Percentiles rank a stretch among this genome's conserved stretches.
Conservation (phyloP, 441 rosid genomes). For the Croton laevigatus region DNA sequence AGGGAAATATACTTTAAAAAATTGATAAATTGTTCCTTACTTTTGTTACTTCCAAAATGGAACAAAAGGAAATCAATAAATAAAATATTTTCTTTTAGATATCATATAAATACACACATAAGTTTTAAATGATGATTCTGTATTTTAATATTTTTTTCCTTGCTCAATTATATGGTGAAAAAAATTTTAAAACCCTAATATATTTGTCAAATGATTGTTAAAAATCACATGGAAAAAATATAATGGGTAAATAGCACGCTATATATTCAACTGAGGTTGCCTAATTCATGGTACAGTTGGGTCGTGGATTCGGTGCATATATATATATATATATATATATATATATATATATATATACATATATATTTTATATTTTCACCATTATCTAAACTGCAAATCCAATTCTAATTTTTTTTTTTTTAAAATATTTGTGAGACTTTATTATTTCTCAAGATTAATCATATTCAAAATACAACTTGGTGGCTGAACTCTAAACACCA, state of each 20-base stretch:
- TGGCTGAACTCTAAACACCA: too few species aligned
- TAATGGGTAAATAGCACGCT: not conserved
- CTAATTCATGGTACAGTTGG: too few species aligned
- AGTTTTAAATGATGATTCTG: not conserved
- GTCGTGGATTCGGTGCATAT: too few species aligned
- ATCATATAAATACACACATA: too few species aligned
- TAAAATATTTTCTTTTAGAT: not conserved
- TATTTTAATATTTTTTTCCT: not conserved
- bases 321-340: too few species aligned
- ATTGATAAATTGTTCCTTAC: not conserved
- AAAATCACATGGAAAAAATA: not conserved
- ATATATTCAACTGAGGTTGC: not conserved
- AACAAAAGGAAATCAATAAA: not conserved
- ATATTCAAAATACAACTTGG: too few species aligned
- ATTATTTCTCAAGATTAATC: too few species aligned
- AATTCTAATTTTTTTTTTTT: too few species aligned
- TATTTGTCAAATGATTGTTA: not conserved
- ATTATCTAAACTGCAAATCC: too few species aligned
- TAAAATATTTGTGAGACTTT: too few species aligned
- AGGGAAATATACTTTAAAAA: not conserved
- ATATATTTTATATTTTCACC: too few species aligned
- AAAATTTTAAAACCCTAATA: not conserved
- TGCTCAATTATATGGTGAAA: not conserved
- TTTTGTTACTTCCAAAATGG: not conserved
- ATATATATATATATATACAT: too few species aligned